Percentiles rank a stretch among this genome's conserved stretches.
These are phyloP conservation scores for Blastosporella zonata DNA, from an alignment of 1,284 basidiomycete species.

Conservation along the genomic window DNA sequence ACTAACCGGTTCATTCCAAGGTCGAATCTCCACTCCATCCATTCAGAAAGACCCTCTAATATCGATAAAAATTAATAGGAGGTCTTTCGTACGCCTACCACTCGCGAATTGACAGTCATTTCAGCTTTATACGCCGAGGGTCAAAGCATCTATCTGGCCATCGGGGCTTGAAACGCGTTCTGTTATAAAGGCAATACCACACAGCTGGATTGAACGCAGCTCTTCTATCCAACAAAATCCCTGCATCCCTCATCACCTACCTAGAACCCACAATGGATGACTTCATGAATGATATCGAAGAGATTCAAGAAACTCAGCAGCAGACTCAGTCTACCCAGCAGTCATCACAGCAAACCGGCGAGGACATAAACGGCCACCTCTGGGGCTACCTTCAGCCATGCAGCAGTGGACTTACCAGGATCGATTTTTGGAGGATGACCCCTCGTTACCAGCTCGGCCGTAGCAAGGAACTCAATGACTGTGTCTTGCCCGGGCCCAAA, in stretches of 20 bases:
- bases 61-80: not conserved
- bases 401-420: conserved; percentile 43
- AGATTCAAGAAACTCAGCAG: conserved; percentile 28
- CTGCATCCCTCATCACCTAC: not conserved
- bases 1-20: not conserved
- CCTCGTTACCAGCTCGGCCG: conserved; percentile 54
- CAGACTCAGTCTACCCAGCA: conserved; percentile 55
- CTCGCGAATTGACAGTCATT: conserved; percentile 6
- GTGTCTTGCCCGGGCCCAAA: conserved; percentile 62
- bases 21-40: not conserved
- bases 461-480: conserved; percentile 42
- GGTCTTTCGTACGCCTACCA: conserved; percentile 3
- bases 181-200: conserved; percentile 10
- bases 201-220: not conserved
- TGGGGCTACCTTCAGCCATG: conserved; percentile 71
- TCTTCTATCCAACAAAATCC: not conserved
- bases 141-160: conserved; percentile 16
- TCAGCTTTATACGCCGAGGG: conserved; percentile 11
- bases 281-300: conserved; percentile 26
- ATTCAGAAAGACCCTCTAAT: not conserved
- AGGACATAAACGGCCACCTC: conserved; percentile 43
- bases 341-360: conserved; percentile 40
- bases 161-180: conserved; percentile 16
- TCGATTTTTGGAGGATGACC: conserved; percentile 57
- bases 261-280: conserved; percentile 1